Conservation (phyloP, 441 rosid species). For the Eruca vesicaria region DNA sequence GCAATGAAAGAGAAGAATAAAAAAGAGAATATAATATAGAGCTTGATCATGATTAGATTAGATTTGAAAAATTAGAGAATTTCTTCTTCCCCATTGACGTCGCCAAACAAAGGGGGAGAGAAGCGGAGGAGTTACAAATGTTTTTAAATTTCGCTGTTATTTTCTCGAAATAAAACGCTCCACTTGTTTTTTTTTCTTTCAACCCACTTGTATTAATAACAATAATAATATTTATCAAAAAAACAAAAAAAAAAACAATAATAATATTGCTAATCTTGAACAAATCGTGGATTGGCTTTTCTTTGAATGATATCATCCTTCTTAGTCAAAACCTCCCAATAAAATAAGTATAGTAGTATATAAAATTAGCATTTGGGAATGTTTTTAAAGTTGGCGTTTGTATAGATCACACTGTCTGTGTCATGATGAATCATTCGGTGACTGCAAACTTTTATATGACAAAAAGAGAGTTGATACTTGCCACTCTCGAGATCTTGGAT, state of each 20-base stretch:
- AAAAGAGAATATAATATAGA: too few relatives aligned
- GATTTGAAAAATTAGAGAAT: too few relatives aligned
- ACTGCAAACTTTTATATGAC: background rate
- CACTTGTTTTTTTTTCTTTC: background rate
- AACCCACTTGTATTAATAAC: constrained; percentile 5
- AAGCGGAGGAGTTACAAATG: too few relatives aligned
- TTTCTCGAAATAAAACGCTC: background rate
- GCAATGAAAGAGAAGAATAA: too few relatives aligned
- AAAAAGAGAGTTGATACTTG: background rate
- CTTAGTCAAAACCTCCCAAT: background rate
- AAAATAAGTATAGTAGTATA: background rate
- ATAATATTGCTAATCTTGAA: background rate
- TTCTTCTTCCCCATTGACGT: too few relatives aligned
- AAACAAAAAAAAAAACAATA: too few relatives aligned
- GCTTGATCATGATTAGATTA: too few relatives aligned
- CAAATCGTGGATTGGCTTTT: background rate
- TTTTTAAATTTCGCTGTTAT: background rate
- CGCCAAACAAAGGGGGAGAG: too few relatives aligned
- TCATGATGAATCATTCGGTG: background rate
- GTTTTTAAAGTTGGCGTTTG: background rate
- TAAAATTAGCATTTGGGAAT: background rate
- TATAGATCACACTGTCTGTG: background rate
- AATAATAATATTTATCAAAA: too few relatives aligned
- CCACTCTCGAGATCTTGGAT: background rate
- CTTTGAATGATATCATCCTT: background rate